These are phyloP conservation scores for Lipomyces sp. DNA, from an alignment of 805 yeast genomes.

Conservation along the genomic window DNA sequence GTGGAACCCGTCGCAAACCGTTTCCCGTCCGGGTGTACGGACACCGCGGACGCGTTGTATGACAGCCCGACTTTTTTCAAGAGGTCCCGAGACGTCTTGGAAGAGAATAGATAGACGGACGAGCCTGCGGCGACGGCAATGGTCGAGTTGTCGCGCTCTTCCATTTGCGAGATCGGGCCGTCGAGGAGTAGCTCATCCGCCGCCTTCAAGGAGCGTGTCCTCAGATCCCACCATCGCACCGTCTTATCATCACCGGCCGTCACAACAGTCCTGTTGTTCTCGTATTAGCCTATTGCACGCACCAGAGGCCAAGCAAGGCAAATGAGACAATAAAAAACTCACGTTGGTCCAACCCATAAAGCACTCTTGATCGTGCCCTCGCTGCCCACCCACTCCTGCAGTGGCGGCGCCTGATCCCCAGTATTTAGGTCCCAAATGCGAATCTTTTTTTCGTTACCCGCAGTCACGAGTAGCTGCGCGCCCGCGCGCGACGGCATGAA, in stretches of 20 bases:
- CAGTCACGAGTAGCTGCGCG: constrained; percentile 28
- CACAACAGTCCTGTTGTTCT: constrained; percentile 16
- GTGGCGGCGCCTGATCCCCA: constrained; percentile 9
- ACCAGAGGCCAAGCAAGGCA: not conserved
- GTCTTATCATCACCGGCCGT: constrained; percentile 30
- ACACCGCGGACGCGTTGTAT: constrained; percentile 33
- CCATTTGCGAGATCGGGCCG: constrained; percentile 32
- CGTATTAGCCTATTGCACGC: not conserved
- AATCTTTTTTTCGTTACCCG: constrained; percentile 34
- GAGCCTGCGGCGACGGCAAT: constrained; percentile 31
- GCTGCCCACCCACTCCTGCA: constrained; percentile 29
- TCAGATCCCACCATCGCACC: constrained; percentile 35
- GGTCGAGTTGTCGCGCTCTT: constrained; percentile 24
- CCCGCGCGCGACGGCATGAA: constrained; percentile 18
- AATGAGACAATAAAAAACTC: not conserved
- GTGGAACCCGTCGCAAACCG: constrained; percentile 34
- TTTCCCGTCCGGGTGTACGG: constrained; percentile 27
- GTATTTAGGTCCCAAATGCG: constrained; percentile 30
- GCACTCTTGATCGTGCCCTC: constrained; percentile 29
- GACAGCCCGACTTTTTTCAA: constrained; percentile 28
- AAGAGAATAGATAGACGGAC: constrained; percentile 28
- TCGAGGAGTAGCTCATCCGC: constrained; percentile 9
- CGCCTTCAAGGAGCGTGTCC: constrained; percentile 14
- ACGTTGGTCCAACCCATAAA: constrained; percentile 30
- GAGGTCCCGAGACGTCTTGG: constrained; percentile 19